Base-by-base conservation (phyloP, 495 filamentous ascomycete species). In the Aspergillus asperescens region DNA sequence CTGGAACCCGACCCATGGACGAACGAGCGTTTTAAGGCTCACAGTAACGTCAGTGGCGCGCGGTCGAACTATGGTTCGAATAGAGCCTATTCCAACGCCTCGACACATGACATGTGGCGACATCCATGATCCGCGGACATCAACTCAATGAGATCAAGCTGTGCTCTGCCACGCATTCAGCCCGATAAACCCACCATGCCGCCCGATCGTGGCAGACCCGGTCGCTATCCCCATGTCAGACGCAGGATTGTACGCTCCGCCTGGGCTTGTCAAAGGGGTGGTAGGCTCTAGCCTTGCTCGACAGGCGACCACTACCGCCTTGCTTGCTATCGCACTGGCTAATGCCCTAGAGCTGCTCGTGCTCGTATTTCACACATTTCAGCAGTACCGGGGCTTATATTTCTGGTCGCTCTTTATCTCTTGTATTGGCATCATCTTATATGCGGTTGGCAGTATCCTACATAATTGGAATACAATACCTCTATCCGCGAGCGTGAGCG, bases 391-490 rank as follows among this genome's bases (percentile, higher is more conserved):
- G 0, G 73, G 75, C 1, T 59, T 76, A 9, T 78, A 79, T 58
- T 80, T 79, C 56, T 78, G 75, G 73, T 67, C 72, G 9, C 59
- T 74, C 24, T 55, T 75, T 1, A 56, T 77, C 25, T 63, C 64
- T 63, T 28, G 44, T 0, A 62, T 72, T 52, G 80, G 77, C n/a
- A 66, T 81, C 28, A 60, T 74, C 10, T 62, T 75, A 3, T 74
- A 81, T 46, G 62, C 67, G 4, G 28, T 81, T 15, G 81, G 78
- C 5, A 76, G 77, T 51, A 55, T 82, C 16, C 61, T 81, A 40
- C 77, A 77, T 50, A 77, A 73, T 55, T 78, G 78, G 51, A 59
- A 64, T 22, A 43, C 69, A n/a, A 62, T 52, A 7, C 63, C 56
- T 6, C 48, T 55, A 27, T 54, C 62, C 53, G 23, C 66, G 7